Evolutionary conservation across 306 rosid genomes (phyloP).

Genomic region (Rosa chinensis): DNA sequence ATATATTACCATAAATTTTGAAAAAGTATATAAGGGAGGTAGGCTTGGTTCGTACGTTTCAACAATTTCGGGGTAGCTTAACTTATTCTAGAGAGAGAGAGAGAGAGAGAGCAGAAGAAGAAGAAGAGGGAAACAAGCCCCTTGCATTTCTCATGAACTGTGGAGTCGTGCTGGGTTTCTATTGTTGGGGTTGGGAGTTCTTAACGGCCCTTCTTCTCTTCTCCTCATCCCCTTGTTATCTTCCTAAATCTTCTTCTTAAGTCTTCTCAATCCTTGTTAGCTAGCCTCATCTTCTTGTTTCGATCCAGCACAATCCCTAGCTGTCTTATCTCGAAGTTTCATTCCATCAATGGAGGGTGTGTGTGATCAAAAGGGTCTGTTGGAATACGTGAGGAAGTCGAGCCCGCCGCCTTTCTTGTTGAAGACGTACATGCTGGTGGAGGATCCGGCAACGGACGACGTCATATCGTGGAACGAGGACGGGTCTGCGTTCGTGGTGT

Average conservation of each 20-base stretch:
- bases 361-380: constrained; percentile 41
- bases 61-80: constrained; percentile 24
- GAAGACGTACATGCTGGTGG: constrained; percentile 82
- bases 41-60: constrained; percentile 58
- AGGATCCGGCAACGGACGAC: constrained; percentile 70
- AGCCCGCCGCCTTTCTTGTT: constrained; percentile 85
- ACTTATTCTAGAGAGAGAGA: neutral
- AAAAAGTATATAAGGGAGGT: constrained; percentile 17
- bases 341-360: constrained; percentile 33
- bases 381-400: constrained; percentile 66
- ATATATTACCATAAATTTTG: neutral
- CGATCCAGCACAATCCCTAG: neutral
- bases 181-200: constrained; percentile 99
- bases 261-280: neutral
- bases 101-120: neutral
- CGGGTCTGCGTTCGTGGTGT: constrained; percentile 84
- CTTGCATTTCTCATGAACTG: constrained; percentile 94
- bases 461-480: constrained; percentile 73
- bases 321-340: neutral
- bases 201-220: constrained; percentile 98
- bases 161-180: constrained; percentile 99
- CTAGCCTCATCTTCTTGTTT: neutral
- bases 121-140: constrained; percentile 13
- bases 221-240: constrained; percentile 34
- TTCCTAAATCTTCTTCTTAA: constrained; percentile 14